Percentiles rank a stretch among this genome's conserved stretches.
phyloP scores from a whole-genome alignment of 345 rosid species.

The Hibiscus mutabilis region DNA sequence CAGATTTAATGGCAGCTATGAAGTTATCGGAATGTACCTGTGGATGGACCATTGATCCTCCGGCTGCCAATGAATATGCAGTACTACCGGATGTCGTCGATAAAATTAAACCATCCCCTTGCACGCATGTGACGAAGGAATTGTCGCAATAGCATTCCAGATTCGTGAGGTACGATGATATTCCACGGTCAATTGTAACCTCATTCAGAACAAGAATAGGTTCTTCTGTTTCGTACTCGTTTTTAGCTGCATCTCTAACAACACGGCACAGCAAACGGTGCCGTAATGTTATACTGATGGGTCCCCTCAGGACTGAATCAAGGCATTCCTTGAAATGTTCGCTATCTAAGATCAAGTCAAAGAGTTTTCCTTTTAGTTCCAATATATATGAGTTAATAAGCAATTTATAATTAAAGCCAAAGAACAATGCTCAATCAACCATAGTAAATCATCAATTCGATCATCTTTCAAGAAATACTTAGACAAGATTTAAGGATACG shows the following conservation, averaged over 20 bases:
- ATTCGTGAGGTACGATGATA: constrained; percentile 88
- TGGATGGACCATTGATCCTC: constrained; percentile 99
- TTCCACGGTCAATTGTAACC: constrained; percentile 97
- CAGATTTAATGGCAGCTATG: not conserved
- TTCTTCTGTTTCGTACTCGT: constrained; percentile 69
- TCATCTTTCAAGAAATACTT: not conserved
- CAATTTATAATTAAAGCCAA: not conserved
- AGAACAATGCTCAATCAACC: too few relatives aligned
- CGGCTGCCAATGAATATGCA: constrained; percentile 96
- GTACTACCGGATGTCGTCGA: constrained; percentile 99
- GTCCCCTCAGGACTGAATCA: constrained; percentile 73
- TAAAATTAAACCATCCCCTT: constrained; percentile 94
- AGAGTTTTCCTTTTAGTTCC: constrained; percentile 15
- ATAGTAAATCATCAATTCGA: not conserved
- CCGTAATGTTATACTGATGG: constrained; percentile 86
- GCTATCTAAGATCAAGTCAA: constrained; percentile 56
- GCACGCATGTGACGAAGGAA: constrained; percentile 92
- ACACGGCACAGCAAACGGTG: constrained; percentile 80
- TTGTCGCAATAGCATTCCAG: constrained; percentile 95
- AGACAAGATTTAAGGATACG: constrained; percentile 54
- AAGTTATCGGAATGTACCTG: constrained; percentile 45
- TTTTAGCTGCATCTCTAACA: constrained; percentile 71
- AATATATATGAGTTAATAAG: not conserved
- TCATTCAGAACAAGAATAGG: constrained; percentile 83
- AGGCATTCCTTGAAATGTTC: constrained; percentile 80